These are phyloP conservation scores for Rubroshorea leprosula DNA, from an alignment of 345 rosid species.

Conservation along the genomic window DNA sequence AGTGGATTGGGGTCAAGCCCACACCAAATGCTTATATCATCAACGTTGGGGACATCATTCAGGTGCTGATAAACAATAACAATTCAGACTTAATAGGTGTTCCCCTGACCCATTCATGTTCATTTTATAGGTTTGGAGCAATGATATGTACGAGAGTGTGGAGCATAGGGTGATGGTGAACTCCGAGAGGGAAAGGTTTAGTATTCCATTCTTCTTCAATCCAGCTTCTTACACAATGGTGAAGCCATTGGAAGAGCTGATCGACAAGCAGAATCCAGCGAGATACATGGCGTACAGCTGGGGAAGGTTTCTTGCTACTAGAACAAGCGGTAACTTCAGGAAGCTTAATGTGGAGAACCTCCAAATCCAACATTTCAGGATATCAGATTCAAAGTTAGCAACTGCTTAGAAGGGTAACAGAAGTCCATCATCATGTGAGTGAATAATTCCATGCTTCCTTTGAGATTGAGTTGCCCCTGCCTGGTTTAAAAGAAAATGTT, in stretches of 20 bases:
- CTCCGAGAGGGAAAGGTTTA: slow-evolving; percentile 50
- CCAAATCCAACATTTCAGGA: slow-evolving; percentile 53
- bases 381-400: slow-evolving; percentile 6
- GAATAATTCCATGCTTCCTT: neutral
- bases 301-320: slow-evolving; percentile 54
- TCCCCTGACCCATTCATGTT: neutral
- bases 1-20: slow-evolving; percentile 64
- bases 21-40: slow-evolving; percentile 53
- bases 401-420: neutral
- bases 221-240: slow-evolving; percentile 42
- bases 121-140: slow-evolving; percentile 61
- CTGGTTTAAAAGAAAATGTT: too few relatives aligned
- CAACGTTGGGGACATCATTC: slow-evolving; percentile 65
- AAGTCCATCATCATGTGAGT: neutral
- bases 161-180: slow-evolving; percentile 74
- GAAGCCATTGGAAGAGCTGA: slow-evolving; percentile 55
- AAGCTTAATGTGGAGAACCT: slow-evolving; percentile 53
- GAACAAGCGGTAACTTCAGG: slow-evolving; percentile 55
- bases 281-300: slow-evolving; percentile 49
- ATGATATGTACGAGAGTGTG: slow-evolving; percentile 57
- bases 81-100: neutral
- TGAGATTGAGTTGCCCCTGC: too few relatives aligned
- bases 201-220: slow-evolving; percentile 57
- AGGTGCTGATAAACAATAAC: slow-evolving; percentile 30
- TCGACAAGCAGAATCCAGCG: slow-evolving; percentile 34